Evolutionary conservation across 306 rosid genomes (phyloP), one percentile per base, ranked within the genome.

Genomic region (Myrica gale): DNA sequence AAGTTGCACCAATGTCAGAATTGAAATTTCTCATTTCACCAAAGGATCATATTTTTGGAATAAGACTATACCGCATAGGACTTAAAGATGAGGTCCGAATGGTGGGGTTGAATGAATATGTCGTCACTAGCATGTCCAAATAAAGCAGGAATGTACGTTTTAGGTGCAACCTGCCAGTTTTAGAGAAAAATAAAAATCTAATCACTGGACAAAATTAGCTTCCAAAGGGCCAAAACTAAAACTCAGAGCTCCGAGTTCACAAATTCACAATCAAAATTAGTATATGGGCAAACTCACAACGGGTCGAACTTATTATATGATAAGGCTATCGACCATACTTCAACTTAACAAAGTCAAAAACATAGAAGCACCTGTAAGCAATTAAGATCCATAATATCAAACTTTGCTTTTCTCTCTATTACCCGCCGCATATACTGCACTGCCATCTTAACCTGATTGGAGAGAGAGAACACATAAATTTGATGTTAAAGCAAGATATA

Each of bases 391-490:
- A 90, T 92, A 53, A 92, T 92, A 83, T 95, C 97, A 78, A 95
- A 95, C 84, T 92, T 92, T 47, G 97, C 98, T 89, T 83, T 92
- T 97, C 85, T 95, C 83, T 85, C 96, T 79, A 95, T 95, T 50
- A 92, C 84, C 78, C 96, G 87, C n/a, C 97, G 88, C 97, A 95
- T 95, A 84, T 95, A 95, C 54, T 92, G 99, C 68, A 95, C 89
- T 5, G 96, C 97, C 90, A 95, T 88, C 84, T 92, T 95, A 69
- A 95, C 92, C 99, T 92, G 85, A 72, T 78, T 23, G 75, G 72
- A 76, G 43, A 75, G 65, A 66, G 79, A 44, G 45, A 48, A 76
- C 43, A 54, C 76, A 51, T 23, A 65, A 69, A 3, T 57, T 69
- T 60, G 32, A 13, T 74, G 13, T 26, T 69, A 61, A 73, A 70